phyloP scores from a whole-genome alignment of 768 basidiomycete species.

The Lactifluus piperatus region DNA sequence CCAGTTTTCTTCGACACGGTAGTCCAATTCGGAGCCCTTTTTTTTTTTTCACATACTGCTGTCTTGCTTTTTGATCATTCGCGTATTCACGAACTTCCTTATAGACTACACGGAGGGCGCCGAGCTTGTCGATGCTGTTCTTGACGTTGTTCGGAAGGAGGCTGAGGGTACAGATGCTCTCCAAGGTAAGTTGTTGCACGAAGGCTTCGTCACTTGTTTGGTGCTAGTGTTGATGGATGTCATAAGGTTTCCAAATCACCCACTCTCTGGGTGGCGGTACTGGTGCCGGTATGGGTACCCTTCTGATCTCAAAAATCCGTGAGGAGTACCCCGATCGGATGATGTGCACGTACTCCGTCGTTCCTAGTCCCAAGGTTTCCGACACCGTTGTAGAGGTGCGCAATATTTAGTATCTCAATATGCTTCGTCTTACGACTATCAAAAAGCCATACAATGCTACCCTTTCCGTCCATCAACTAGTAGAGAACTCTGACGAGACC shows the following conservation, averaged over 20 bases:
- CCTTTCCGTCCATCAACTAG: conserved; percentile 95
- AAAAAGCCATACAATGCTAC: conserved; percentile 93
- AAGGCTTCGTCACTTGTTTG: conserved; percentile 16
- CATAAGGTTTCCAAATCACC: conserved; percentile 91
- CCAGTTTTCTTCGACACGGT: not conserved
- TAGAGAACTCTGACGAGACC: conserved; percentile 99
- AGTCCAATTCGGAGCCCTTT: not conserved
- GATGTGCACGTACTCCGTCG: conserved; percentile 99
- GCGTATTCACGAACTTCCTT: conserved; percentile 13
- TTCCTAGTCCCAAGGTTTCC: conserved; percentile 94
- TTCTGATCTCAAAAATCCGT: conserved; percentile 97
- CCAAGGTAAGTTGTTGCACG: conserved; percentile 58
- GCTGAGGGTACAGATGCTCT: conserved; percentile 96
- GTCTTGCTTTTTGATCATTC: conserved; percentile 17
- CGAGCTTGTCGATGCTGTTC: conserved; percentile 95
- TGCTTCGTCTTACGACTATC: not conserved
- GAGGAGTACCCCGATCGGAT: conserved; percentile 99
- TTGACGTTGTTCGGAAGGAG: conserved; percentile 98
- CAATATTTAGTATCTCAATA: not conserved
- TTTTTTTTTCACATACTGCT: conserved; percentile 16
- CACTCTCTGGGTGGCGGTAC: conserved; percentile 99
- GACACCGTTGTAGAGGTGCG: conserved; percentile 93
- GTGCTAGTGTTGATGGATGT: not conserved
- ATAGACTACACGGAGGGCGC: conserved; percentile 90
- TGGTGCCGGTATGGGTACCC: conserved; percentile 99